phyloP scores from a whole-genome alignment of 179 eudicot genomes.

The Beta lomatogona region DNA sequence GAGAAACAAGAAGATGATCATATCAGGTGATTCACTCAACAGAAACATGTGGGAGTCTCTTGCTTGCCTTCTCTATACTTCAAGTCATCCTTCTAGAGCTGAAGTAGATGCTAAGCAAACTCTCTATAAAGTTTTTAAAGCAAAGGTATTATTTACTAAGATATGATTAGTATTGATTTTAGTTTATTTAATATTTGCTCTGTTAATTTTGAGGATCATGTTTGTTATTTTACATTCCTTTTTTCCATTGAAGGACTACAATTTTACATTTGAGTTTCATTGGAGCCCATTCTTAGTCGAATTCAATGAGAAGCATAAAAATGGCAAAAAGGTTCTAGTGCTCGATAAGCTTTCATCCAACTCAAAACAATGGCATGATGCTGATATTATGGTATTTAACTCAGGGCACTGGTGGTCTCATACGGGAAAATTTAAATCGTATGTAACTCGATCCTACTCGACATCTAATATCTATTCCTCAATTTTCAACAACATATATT shows the following conservation, averaged over 20 bases:
- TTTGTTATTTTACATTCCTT: neutral
- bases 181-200: neutral
- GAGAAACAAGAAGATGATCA: conserved; percentile 40
- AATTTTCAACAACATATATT: no score
- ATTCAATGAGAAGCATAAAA: conserved; percentile 24
- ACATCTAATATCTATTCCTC: no score
- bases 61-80: conserved; percentile 46
- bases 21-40: conserved; percentile 47
- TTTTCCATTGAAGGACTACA: conserved; percentile 28
- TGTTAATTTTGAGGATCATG: no score
- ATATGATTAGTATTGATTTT: neutral
- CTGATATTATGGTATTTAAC: conserved; percentile 48
- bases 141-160: conserved; percentile 27
- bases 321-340: conserved; percentile 33
- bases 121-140: conserved; percentile 28
- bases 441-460: neutral
- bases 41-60: conserved; percentile 52
- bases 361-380: conserved; percentile 39
- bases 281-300: conserved; percentile 50
- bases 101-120: conserved; percentile 26
- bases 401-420: conserved; percentile 55
- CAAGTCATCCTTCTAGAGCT: conserved; percentile 28
- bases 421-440: conserved; percentile 35
- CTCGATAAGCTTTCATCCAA: conserved; percentile 35
- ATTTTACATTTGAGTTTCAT: conserved; percentile 46